A percentile compares a stretch with the other conserved stretches of the same genome.
Conservation (phyloP, 257 asterid genomes). For the Penstemon davidsonii region DNA sequence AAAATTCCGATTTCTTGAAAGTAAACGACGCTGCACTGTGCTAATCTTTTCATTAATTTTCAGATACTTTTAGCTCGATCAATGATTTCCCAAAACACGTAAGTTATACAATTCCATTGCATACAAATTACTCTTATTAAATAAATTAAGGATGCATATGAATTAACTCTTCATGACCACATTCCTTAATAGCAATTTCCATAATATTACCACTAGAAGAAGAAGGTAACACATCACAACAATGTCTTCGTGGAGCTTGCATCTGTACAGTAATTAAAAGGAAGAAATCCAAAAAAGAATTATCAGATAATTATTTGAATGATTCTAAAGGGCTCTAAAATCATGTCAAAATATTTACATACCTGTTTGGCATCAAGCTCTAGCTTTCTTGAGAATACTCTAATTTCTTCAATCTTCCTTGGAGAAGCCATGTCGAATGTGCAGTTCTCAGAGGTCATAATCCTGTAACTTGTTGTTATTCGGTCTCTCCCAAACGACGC, state of each 20-base stretch:
- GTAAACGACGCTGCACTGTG: too few relatives aligned
- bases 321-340: not conserved
- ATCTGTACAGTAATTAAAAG: conserved; percentile 40
- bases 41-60: too few relatives aligned
- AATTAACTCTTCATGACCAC: conserved; percentile 71
- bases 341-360: not conserved
- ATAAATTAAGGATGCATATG: conserved; percentile 39
- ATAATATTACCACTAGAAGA: conserved; percentile 41
- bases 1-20: too few relatives aligned
- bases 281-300: not conserved
- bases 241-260: conserved; percentile 75
- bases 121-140: too few relatives aligned
- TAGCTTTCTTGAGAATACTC: conserved; percentile 55
- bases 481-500: conserved; percentile 33
- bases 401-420: conserved; percentile 53
- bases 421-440: conserved; percentile 59
- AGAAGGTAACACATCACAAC: conserved; percentile 72
- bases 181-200: conserved; percentile 72
- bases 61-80: too few relatives aligned
- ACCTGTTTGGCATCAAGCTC: conserved; percentile 63
- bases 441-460: conserved; percentile 46
- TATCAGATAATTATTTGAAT: not conserved
- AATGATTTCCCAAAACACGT: too few relatives aligned
- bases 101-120: too few relatives aligned
- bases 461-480: conserved; percentile 41